A percentile compares a stretch with the other conserved stretches of the same genome.
Evolutionary conservation across 495 filamentous ascomycete species (phyloP).

Genomic region (Cenococcum geophilum): DNA sequence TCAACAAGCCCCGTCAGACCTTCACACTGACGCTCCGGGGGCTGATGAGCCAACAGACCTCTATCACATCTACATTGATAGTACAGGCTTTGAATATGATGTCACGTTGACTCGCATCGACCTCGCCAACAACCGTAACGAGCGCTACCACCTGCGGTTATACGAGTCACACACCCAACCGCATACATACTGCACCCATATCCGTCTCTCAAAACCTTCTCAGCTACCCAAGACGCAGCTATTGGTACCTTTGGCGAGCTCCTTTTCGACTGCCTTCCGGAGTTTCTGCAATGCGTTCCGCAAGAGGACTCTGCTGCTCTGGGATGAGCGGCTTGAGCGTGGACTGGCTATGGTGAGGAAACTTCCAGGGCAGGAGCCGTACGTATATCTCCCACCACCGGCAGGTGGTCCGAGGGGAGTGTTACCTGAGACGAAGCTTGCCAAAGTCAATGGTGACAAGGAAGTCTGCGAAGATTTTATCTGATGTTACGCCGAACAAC

Average conservation of each 20-base stretch:
- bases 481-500: too few relatives aligned
- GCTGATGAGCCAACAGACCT: constrained; percentile 34
- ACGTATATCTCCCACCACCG: too few relatives aligned
- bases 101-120: constrained; percentile 44
- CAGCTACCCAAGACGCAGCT: constrained; percentile 23
- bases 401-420: too few relatives aligned
- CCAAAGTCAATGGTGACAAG: too few relatives aligned
- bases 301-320: constrained; percentile 31
- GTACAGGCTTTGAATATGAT: constrained; percentile 46
- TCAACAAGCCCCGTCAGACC: background rate
- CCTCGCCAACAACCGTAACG: constrained; percentile 37
- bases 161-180: constrained; percentile 48
- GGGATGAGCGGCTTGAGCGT: constrained; percentile 32
- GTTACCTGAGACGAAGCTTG: too few relatives aligned
- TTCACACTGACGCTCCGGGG: constrained; percentile 1
- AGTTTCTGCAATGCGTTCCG: constrained; percentile 33
- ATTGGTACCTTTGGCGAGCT: constrained; percentile 17
- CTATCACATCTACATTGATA: constrained; percentile 47
- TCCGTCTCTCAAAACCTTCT: constrained; percentile 23
- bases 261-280: constrained; percentile 22
- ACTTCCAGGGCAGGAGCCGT: too few relatives aligned
- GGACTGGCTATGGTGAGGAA: too few relatives aligned
- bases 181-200: constrained; percentile 40
- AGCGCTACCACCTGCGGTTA: constrained; percentile 41
- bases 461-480: too few relatives aligned